Conservation (phyloP, 805 yeast species). For the Lipomyces kockii region DNA sequence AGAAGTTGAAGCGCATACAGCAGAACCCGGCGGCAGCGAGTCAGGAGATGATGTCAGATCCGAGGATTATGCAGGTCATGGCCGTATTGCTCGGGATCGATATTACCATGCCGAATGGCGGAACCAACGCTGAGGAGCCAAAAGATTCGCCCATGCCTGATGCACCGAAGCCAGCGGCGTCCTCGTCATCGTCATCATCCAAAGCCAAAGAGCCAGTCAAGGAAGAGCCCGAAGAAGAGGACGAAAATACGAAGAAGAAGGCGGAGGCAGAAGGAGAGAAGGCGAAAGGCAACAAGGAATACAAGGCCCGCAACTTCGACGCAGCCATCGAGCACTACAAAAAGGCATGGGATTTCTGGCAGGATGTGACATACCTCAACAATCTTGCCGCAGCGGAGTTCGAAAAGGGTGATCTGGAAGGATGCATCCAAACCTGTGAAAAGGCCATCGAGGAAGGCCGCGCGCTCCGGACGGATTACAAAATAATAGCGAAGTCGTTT, state of each 20-base stretch:
- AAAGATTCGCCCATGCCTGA: slow-evolving; percentile 42
- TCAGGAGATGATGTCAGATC: slow-evolving; percentile 73
- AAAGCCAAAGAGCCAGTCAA: slow-evolving; percentile 37
- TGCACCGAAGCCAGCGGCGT: slow-evolving; percentile 40
- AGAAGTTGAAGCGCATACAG: slow-evolving; percentile 59
- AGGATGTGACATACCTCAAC: slow-evolving; percentile 91
- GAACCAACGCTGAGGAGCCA: slow-evolving; percentile 33
- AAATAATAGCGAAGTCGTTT: slow-evolving; percentile 86
- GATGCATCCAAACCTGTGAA: slow-evolving; percentile 79
- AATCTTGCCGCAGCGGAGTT: slow-evolving; percentile 98
- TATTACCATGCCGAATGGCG: slow-evolving; percentile 46
- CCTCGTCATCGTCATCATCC: slow-evolving; percentile 39
- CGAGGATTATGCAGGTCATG: slow-evolving; percentile 85
- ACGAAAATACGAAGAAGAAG: slow-evolving; percentile 44
- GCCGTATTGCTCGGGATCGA: slow-evolving; percentile 82
- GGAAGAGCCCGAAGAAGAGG: slow-evolving; percentile 44
- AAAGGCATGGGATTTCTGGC: slow-evolving; percentile 78
- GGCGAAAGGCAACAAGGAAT: slow-evolving; percentile 81
- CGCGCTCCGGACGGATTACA: slow-evolving; percentile 88
- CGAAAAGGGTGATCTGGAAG: slow-evolving; percentile 90
- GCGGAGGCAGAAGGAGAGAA: slow-evolving; percentile 58
- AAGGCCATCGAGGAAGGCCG: slow-evolving; percentile 88
- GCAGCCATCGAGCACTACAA: slow-evolving; percentile 88
- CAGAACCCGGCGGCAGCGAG: slow-evolving; percentile 76
- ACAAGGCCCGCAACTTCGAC: slow-evolving; percentile 86